Base-by-base conservation (phyloP, 2,329 filamentous ascomycete species). In the Trichoderma koningii region DNA sequence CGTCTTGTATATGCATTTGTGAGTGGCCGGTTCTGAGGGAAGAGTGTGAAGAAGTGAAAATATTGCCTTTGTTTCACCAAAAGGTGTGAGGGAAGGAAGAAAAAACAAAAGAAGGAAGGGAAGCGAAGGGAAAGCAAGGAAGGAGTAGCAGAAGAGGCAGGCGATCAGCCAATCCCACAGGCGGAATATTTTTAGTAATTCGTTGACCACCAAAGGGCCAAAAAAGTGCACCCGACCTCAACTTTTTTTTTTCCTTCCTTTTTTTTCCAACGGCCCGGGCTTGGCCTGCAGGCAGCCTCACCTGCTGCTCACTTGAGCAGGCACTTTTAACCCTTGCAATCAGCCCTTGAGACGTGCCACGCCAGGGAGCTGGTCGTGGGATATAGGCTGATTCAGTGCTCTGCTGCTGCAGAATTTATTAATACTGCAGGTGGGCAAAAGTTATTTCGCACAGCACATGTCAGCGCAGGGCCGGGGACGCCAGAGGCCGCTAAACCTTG, bases 1-100 rank as follows among this genome's bases (percentile, higher is more conserved):
- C 75, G 73, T 77, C 77, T 79, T 80, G 78, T 79, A 78, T 82
- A 85, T 84, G 83, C 84, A 87, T 87, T 86, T 75, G 75, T 67
- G 71, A 66, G 65, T 71, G 59, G 59, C 56, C 62, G 61, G 64
- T 66, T 62, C 67, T 67, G 21, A 60, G 48, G 38, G 44, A 45
- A 21, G 65, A 63, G 59, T 64, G 52, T 68, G 63, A 51, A 62
- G 34, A 52, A 10, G 12, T 17, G 53, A 19, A 55, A 41, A 34
- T 15, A 26, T 45, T 12, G 28, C 38, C n/a, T 55, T 55, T 45
- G 48, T 50, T 62, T 67, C 66, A 65, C 63, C 56, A 41, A 44
- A 55, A 45, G 56, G 42, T 66, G 61, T 62, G 34, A 38, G 55
- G 62, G 48, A 68, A 69, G 63, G 56, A 66, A 52, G 28, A 41